phyloP scores from a whole-genome alignment of 176 grass and related monocot genomes.

The Avena insularis region DNA sequence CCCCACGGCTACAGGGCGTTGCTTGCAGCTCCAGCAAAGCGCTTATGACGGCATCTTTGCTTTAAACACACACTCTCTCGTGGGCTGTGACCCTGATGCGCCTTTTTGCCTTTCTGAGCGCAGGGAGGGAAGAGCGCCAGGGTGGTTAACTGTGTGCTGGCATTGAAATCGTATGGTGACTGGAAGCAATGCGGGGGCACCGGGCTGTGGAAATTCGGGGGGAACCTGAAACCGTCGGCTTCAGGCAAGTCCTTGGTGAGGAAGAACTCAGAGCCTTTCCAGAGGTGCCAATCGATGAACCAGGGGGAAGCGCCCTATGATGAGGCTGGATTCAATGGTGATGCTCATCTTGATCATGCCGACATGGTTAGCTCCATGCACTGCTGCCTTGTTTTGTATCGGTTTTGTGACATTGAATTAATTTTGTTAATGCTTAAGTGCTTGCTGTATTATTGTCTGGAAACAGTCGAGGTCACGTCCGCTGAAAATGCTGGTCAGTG shows the following conservation, averaged over 20 bases:
- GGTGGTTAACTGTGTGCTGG: constrained; percentile 93
- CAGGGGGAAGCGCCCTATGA: constrained; percentile 58
- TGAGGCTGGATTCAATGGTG: constrained; percentile 59
- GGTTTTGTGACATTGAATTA: constrained; percentile 34
- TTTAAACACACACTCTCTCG: constrained; percentile 43
- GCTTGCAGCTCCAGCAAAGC: constrained; percentile 53
- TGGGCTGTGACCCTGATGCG: constrained; percentile 49
- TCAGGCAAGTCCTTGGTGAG: constrained; percentile 76
- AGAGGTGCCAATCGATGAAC: constrained; percentile 76
- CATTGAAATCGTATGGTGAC: constrained; percentile 85
- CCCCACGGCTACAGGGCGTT: constrained; percentile 36
- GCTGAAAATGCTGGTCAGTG: constrained; percentile 85
- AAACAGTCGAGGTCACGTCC: constrained; percentile 75
- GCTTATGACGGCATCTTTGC: constrained; percentile 39
- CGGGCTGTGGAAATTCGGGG: constrained; percentile 93
- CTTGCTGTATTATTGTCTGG: constrained; percentile 24
- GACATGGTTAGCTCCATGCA: constrained; percentile 68
- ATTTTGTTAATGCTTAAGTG: constrained; percentile 32
- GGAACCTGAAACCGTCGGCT: constrained; percentile 63
- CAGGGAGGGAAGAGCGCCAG: constrained; percentile 98
- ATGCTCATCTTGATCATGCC: constrained; percentile 56
- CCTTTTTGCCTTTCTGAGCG: constrained; percentile 53
- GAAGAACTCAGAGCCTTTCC: constrained; percentile 82
- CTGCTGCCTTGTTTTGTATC: constrained; percentile 23
- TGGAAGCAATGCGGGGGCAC: constrained; percentile 95